Evolutionary conservation across 2,329 filamentous ascomycete genomes (phyloP), one percentile per base, ranked within the genome.

Genomic region (Colletotrichum tropicicola): DNA sequence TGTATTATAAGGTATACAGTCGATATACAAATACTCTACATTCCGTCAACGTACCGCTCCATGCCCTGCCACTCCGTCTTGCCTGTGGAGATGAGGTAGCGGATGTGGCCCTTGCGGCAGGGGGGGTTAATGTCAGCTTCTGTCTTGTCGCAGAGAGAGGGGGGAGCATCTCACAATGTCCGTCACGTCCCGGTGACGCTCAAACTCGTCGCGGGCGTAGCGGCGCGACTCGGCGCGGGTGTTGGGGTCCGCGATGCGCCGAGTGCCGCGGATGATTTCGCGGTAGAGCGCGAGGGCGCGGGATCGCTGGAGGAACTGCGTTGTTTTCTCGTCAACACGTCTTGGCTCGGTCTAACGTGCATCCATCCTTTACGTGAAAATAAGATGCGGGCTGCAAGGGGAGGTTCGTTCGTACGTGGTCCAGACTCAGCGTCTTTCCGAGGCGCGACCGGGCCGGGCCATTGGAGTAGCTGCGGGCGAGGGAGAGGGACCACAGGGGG

Each of bases 51-150:
- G 76, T 85, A 86, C 69, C 83, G 78, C 76, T 85, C 86, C 84
- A 89, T 89, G 56, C 75, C 81, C 70, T 90, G 86, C 87, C 88
- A 90, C 72, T 90, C 85, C 25, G 87, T 88, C 77, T 88, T 90
- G 56, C 88, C 88, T 4, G 85, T 89, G 9, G 87, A 89, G 62
- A 90, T 74, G 37, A 91, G 81, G 73, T 90, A 90, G 61, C 85
- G 82, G 68, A 90, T 87, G 70, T 90, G 88, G 68, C 78, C 76
- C 86, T 88, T 65, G 12, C 4, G 28, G 28, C n/a, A n/a, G n/a
- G n/a, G n/a, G n/a, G n/a, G n/a, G 2, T 15, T 4, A 17, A 2
- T 17, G 48, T 59, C 48, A 56, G 45, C 21, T 17, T 23, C 17
- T n/a, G n/a, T n/a, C n/a, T n/a, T n/a, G n/a, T n/a, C n/a, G n/a